A percentile compares a stretch with the other conserved stretches of the same genome.
phyloP scores from a whole-genome alignment of 805 yeast genomes.

The Zygotorulaspora danielsina region DNA sequence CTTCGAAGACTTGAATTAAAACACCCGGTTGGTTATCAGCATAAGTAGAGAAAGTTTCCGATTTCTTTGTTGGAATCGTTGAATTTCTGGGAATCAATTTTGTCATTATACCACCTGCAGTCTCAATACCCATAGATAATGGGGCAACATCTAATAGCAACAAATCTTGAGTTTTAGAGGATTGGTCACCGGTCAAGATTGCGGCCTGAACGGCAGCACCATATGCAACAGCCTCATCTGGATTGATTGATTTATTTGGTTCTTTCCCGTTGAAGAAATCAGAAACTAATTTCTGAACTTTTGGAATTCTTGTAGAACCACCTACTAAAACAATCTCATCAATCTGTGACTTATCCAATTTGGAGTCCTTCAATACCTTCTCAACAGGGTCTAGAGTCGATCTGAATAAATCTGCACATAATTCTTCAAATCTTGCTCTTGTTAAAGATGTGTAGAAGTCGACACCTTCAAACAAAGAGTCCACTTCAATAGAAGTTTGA shows the following conservation, averaged over 20 bases:
- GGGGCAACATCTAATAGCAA: slow-evolving; percentile 96
- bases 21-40: slow-evolving; percentile 99
- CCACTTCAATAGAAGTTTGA: slow-evolving; percentile 92
- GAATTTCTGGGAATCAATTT: slow-evolving; percentile 95
- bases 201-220: slow-evolving; percentile 99
- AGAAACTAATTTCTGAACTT: slow-evolving; percentile 89
- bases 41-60: slow-evolving; percentile 93
- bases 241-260: slow-evolving; percentile 94
- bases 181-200: slow-evolving; percentile 91
- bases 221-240: slow-evolving; percentile 98
- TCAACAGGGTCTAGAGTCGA: slow-evolving; percentile 93
- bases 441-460: slow-evolving; percentile 95
- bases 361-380: slow-evolving; percentile 86
- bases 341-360: slow-evolving; percentile 83
- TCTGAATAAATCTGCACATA: slow-evolving; percentile 91
- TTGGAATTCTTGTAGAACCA: slow-evolving; percentile 98
- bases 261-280: slow-evolving; percentile 97
- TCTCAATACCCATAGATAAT: slow-evolving; percentile 94
- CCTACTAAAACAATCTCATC: slow-evolving; percentile 94
- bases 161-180: slow-evolving; percentile 93
- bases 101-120: slow-evolving; percentile 99
- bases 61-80: slow-evolving; percentile 95
- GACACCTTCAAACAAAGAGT: slow-evolving; percentile 89
- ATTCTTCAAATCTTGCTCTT: slow-evolving; percentile 96
- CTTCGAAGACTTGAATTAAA: slow-evolving; percentile 93